These are phyloP conservation scores for Lasiodiplodia hormozganensis DNA, from an alignment of 2,329 filamentous ascomycete genomes.

Conservation along the genomic window DNA sequence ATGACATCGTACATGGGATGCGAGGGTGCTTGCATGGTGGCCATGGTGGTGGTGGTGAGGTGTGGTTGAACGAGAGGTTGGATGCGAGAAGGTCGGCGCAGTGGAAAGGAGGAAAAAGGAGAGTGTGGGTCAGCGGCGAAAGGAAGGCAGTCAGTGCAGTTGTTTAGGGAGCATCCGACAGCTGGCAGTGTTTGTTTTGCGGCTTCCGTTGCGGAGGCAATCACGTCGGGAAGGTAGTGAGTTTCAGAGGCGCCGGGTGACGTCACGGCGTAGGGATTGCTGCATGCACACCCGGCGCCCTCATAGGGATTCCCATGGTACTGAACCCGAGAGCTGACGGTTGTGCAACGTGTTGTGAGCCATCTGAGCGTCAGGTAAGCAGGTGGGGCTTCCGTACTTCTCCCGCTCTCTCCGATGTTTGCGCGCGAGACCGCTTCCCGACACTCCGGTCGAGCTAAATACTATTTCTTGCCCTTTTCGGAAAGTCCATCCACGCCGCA, in stretches of 20 bases:
- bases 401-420: background rate
- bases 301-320: background rate
- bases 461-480: background rate
- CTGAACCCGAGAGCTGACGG: background rate
- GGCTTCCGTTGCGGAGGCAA: constrained; percentile 13
- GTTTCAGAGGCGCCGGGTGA: background rate
- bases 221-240: constrained; percentile 2
- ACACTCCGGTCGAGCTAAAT: background rate
- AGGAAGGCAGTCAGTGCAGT: background rate
- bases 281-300: background rate
- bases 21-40: background rate
- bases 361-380: background rate
- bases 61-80: background rate
- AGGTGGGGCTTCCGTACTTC: background rate
- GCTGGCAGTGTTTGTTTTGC: constrained; percentile 13
- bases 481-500: background rate
- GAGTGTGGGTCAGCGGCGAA: background rate
- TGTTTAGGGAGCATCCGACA: background rate
- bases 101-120: background rate
- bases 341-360: constrained; percentile 3
- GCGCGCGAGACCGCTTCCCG: background rate
- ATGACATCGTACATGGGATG: constrained; percentile 25
- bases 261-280: constrained; percentile 2
- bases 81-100: background rate
- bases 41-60: background rate